Percentiles rank a stretch among this genome's conserved stretches.
phyloP scores from a whole-genome alignment of 2,329 filamentous ascomycete genomes.

The Pseudopithomyces maydicus region DNA sequence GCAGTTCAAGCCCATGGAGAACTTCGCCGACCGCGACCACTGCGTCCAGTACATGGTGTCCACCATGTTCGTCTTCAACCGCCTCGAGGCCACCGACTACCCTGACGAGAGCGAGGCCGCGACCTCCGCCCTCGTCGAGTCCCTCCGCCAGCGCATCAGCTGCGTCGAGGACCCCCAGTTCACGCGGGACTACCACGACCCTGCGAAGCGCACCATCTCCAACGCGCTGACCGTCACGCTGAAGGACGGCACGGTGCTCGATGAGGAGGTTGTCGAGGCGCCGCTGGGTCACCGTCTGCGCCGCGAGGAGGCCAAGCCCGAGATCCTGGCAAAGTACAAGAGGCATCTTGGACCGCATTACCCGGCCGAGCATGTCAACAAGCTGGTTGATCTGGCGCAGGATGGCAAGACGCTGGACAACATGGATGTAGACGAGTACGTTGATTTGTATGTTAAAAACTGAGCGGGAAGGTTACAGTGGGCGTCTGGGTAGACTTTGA shows the following conservation, averaged over 20 bases:
- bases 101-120: conserved; percentile 90
- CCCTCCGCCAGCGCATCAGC: conserved; percentile 88
- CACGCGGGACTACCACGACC: conserved; percentile 95
- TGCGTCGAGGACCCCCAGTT: conserved; percentile 97
- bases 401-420: conserved; percentile 76
- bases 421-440: conserved; percentile 88
- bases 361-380: conserved; percentile 74
- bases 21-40: conserved; percentile 99
- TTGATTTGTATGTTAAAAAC: conserved; percentile 77
- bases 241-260: conserved; percentile 89
- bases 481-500: conserved; percentile 32
- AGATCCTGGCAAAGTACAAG: conserved; percentile 95
- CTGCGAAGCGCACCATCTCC: conserved; percentile 90
- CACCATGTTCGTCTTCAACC: conserved; percentile 94
- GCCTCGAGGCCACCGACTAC: conserved; percentile 92
- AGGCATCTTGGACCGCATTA: conserved; percentile 87
- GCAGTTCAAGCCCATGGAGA: conserved; percentile 99
- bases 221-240: conserved; percentile 95
- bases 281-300: conserved; percentile 90
- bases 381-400: conserved; percentile 80
- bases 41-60: conserved; percentile 99
- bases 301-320: conserved; percentile 95
- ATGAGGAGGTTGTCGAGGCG: conserved; percentile 91
- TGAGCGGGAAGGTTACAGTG: conserved; percentile 25
- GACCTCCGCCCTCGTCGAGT: conserved; percentile 85